phyloP scores from a whole-genome alignment of 1,284 basidiomycete species.

The Puccinia coronata region DNA sequence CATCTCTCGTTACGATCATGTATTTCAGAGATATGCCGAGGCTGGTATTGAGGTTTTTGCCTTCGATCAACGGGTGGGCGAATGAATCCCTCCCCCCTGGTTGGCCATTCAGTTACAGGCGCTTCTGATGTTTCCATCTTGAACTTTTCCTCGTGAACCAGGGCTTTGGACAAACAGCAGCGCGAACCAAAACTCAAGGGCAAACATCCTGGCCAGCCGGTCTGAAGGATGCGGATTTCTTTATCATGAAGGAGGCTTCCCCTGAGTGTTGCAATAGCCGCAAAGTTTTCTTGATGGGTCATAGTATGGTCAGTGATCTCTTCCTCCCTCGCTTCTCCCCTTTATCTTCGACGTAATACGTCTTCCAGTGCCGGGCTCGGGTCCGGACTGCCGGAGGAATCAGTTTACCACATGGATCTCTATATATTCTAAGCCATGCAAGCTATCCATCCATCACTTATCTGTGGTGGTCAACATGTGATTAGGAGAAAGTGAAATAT shows the following conservation, averaged over 20 bases:
- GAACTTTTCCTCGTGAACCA: background rate
- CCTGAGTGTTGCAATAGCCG: constrained; percentile 35
- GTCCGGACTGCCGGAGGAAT: background rate
- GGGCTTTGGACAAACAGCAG: constrained; percentile 60
- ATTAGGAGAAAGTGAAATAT: too few species aligned
- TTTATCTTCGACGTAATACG: background rate
- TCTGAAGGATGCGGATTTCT: constrained; percentile 58
- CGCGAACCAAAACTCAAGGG: constrained; percentile 56
- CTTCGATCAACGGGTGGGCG: constrained; percentile 59
- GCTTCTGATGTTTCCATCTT: background rate
- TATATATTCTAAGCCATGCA: background rate
- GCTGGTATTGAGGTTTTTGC: constrained; percentile 59
- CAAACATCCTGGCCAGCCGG: constrained; percentile 59
- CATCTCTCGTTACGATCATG: constrained; percentile 59
- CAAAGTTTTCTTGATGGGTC: constrained; percentile 60
- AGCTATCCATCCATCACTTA: too few species aligned
- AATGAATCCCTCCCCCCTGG: background rate
- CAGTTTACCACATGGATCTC: background rate
- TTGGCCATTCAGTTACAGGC: background rate
- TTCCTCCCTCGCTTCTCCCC: background rate
- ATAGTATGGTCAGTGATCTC: constrained; percentile 58
- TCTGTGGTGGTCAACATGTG: too few species aligned
- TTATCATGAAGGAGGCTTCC: constrained; percentile 54
- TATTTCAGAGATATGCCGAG: constrained; percentile 58
- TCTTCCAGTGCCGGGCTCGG: background rate